phyloP scores from a whole-genome alignment of 2,329 filamentous ascomycete species.

The Bipolaris bicolor region DNA sequence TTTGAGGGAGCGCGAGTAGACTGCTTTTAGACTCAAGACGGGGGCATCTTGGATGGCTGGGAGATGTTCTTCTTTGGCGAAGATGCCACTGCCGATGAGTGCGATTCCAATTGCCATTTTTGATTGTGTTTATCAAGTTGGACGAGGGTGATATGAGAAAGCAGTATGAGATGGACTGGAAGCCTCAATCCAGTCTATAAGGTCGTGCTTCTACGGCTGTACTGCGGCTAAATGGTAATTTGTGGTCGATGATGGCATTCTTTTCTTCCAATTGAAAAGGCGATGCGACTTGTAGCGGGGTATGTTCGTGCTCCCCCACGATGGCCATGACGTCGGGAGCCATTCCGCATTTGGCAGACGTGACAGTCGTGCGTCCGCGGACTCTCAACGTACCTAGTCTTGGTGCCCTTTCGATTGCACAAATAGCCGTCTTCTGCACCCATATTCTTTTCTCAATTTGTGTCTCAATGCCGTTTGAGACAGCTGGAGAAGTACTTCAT shows the following conservation, averaged over 20 bases:
- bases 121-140: neutral
- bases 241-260: neutral
- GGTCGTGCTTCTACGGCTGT: slow-evolving; percentile 5
- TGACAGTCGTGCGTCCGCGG: slow-evolving; percentile 11
- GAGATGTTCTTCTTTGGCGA: slow-evolving; percentile 65
- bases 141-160: neutral
- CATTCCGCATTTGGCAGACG: slow-evolving; percentile 21
- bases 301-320: slow-evolving; percentile 21
- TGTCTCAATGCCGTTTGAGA: too few relatives aligned
- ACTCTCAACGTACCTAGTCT: neutral
- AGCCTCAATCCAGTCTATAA: slow-evolving; percentile 1
- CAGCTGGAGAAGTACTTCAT: neutral
- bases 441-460: too few relatives aligned
- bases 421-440: too few relatives aligned
- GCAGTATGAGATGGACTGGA: neutral
- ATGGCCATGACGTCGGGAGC: slow-evolving; percentile 22
- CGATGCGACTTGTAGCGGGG: slow-evolving; percentile 13
- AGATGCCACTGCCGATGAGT: slow-evolving; percentile 68
- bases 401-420: too few relatives aligned
- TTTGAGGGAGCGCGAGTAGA: slow-evolving; percentile 68
- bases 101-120: slow-evolving; percentile 59
- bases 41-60: slow-evolving; percentile 65
- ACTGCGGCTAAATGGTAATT: slow-evolving; percentile 30
- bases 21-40: slow-evolving; percentile 64
- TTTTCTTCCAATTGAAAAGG: slow-evolving; percentile 15